A percentile compares a stretch with the other conserved stretches of the same genome.
Conservation (phyloP, 2,329 filamentous ascomycete genomes). For the Clonostachys byssicola region DNA sequence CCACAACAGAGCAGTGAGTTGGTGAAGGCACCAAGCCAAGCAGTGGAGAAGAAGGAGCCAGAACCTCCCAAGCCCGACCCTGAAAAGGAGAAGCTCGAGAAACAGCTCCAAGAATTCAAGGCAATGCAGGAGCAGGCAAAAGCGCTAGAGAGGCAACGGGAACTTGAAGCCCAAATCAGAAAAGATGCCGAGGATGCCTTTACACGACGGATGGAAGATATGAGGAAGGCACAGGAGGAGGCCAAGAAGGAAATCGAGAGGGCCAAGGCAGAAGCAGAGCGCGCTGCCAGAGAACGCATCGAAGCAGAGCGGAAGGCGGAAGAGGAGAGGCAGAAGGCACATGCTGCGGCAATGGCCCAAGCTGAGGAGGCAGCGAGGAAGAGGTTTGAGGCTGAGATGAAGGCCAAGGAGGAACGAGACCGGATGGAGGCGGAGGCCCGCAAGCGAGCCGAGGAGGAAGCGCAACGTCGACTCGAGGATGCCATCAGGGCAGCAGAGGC, state of each 20-base stretch:
- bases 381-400: constrained; percentile 32
- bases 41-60: constrained; percentile 4
- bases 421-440: constrained; percentile 34
- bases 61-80: constrained; percentile 35
- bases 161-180: constrained; percentile 38
- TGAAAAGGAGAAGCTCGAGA: constrained; percentile 57
- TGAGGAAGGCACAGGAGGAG: constrained; percentile 36
- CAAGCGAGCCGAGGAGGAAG: constrained; percentile 31
- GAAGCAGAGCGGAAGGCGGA: constrained; percentile 37
- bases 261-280: constrained; percentile 40
- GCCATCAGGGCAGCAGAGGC: constrained; percentile 34
- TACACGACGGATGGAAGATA: constrained; percentile 31
- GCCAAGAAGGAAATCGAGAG: constrained; percentile 41
- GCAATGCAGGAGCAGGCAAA: constrained; percentile 38
- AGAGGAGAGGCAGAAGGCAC: constrained; percentile 34
- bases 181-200: constrained; percentile 41
- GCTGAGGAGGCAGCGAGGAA: constrained; percentile 29
- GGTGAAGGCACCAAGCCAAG: no score
- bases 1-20: constrained; percentile 30
- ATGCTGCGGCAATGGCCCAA: constrained; percentile 25
- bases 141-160: constrained; percentile 36
- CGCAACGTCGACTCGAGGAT: constrained; percentile 31
- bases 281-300: constrained; percentile 35
- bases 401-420: constrained; percentile 36
- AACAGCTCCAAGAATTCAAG: constrained; percentile 50